Evolutionary conservation across 257 asterid species (phyloP).

Genomic region (Nicotiana paniculata): DNA sequence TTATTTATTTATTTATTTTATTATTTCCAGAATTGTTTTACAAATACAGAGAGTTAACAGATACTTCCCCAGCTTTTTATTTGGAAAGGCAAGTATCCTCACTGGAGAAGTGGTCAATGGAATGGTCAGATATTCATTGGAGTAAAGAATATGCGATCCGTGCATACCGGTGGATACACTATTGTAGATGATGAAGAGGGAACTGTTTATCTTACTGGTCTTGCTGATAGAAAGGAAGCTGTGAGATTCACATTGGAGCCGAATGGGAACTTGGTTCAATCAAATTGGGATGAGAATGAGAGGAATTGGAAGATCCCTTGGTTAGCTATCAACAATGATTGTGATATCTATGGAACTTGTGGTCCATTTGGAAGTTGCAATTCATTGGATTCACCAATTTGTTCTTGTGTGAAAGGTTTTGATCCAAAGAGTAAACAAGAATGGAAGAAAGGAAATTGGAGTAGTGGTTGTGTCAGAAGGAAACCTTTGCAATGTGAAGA

Average conservation of each 20-base stretch:
- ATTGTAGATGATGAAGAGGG: constrained; percentile 24
- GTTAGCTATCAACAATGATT: constrained; percentile 21
- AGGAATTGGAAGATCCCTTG: constrained; percentile 23
- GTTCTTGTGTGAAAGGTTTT: neutral
- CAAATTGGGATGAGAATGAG: constrained; percentile 30
- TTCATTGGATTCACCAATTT: constrained; percentile 20
- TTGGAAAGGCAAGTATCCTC: constrained; percentile 12
- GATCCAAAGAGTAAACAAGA: neutral
- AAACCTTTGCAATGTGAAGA: constrained; percentile 2
- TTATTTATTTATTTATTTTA: too few relatives aligned
- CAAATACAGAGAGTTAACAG: too few relatives aligned
- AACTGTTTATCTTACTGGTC: constrained; percentile 9
- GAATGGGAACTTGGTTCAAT: constrained; percentile 24
- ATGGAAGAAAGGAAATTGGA: neutral
- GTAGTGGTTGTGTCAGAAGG: constrained; percentile 1
- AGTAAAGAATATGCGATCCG: constrained; percentile 31
- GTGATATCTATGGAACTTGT: constrained; percentile 42
- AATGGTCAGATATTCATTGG: constrained; percentile 48
- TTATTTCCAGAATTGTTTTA: too few relatives aligned
- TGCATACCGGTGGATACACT: constrained; percentile 35
- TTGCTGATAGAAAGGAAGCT: constrained; percentile 13
- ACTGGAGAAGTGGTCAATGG: constrained; percentile 50
- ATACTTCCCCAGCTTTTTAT: constrained; percentile 25
- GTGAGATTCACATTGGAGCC: constrained; percentile 28
- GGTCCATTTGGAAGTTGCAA: constrained; percentile 45